These are phyloP conservation scores for Penicillium lagena DNA, from an alignment of 495 filamentous ascomycete genomes.

Conservation along the genomic window DNA sequence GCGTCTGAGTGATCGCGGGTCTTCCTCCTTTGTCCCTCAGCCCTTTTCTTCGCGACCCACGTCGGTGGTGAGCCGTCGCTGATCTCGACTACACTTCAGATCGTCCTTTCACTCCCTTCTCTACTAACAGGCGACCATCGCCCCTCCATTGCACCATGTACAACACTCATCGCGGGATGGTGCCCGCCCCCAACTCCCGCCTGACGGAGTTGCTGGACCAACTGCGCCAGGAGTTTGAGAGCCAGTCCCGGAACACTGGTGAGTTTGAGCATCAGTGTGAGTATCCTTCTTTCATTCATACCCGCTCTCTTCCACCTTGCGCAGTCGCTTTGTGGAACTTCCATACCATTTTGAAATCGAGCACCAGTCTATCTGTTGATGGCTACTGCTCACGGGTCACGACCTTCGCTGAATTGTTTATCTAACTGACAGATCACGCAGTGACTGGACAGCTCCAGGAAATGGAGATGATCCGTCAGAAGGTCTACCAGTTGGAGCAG, in stretches of 20 bases:
- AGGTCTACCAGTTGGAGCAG: slow-evolving; percentile 86
- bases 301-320: neutral
- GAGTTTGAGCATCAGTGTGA: slow-evolving; percentile 88
- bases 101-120: neutral
- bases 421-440: slow-evolving; percentile 37
- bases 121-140: neutral
- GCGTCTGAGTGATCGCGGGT: slow-evolving; percentile 7
- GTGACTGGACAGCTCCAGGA: slow-evolving; percentile 84
- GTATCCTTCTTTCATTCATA: slow-evolving; percentile 29
- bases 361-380: slow-evolving; percentile 1
- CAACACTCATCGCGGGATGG: slow-evolving; percentile 79
- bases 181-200: slow-evolving; percentile 64
- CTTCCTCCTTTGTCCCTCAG: slow-evolving; percentile 2
- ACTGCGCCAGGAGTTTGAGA: slow-evolving; percentile 85
- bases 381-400: slow-evolving; percentile 8
- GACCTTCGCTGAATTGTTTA: slow-evolving; percentile 21
- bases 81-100: slow-evolving; percentile 1
- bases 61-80: slow-evolving; percentile 11
- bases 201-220: slow-evolving; percentile 87
- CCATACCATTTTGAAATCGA: neutral
- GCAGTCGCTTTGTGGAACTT: neutral
- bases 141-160: slow-evolving; percentile 62
- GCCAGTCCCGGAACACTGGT: slow-evolving; percentile 64
- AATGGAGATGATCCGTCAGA: slow-evolving; percentile 85
- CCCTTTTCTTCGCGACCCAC: slow-evolving; percentile 1